These are phyloP conservation scores for Syzygium jambos DNA, from an alignment of 345 rosid genomes.

Conservation along the genomic window DNA sequence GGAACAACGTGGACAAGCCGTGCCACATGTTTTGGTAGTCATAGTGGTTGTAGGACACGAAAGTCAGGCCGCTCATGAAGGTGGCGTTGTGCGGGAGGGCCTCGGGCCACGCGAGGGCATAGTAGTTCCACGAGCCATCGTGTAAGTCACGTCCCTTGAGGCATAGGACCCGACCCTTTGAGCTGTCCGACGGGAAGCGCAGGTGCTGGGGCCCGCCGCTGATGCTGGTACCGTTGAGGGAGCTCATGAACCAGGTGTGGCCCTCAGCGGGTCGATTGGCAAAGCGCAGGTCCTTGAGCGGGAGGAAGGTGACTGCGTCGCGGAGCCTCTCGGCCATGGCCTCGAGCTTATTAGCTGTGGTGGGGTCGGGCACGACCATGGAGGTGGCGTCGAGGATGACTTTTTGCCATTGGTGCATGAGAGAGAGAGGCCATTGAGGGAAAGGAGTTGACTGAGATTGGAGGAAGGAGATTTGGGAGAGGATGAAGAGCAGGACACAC, in stretches of 20 bases:
- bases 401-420: not conserved
- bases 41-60: slow-evolving; percentile 64
- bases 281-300: slow-evolving; percentile 27
- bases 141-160: slow-evolving; percentile 48
- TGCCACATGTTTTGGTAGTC: slow-evolving; percentile 63
- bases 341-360: not conserved
- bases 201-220: slow-evolving; percentile 43
- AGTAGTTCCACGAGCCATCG: slow-evolving; percentile 70
- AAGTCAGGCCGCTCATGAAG: slow-evolving; percentile 47
- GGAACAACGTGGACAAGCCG: slow-evolving; percentile 40
- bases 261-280: slow-evolving; percentile 18
- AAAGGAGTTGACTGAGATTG: not conserved
- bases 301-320: slow-evolving; percentile 30
- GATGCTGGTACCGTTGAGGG: slow-evolving; percentile 40
- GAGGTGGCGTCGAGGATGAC: not conserved
- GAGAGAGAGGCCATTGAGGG: slow-evolving; percentile 9
- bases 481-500: not conserved
- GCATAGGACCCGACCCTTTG: slow-evolving; percentile 48
- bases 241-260: slow-evolving; percentile 52
- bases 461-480: not conserved
- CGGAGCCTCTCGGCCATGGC: slow-evolving; percentile 14
- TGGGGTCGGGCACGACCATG: not conserved
- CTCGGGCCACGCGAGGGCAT: slow-evolving; percentile 60
- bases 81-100: slow-evolving; percentile 44
- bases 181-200: slow-evolving; percentile 52